phyloP scores from a whole-genome alignment of 768 basidiomycete genomes.

The Clitopilus passeckerianus region DNA sequence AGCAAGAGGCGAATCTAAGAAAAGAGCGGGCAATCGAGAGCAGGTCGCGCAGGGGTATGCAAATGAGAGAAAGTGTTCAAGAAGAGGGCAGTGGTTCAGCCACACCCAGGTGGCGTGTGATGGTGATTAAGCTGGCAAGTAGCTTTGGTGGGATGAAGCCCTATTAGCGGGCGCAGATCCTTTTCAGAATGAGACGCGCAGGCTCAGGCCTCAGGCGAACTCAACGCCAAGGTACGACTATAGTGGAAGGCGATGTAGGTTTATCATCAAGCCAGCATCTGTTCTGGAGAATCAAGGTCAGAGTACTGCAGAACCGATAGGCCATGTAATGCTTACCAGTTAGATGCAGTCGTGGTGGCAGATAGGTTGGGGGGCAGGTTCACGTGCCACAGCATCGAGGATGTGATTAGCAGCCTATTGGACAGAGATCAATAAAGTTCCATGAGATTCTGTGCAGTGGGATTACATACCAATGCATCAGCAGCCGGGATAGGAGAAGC shows the following conservation, averaged over 20 bases:
- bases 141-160: not conserved
- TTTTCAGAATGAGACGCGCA: not conserved
- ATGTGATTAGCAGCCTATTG: slow-evolving; percentile 1
- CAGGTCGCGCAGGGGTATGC: not conserved
- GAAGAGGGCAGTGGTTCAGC: not conserved
- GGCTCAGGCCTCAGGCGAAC: not conserved
- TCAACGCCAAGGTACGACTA: not conserved
- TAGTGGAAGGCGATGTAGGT: not conserved
- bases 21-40: not conserved
- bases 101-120: not conserved
- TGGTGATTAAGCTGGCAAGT: not conserved
- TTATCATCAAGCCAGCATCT: not conserved
- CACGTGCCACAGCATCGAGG: slow-evolving; percentile 11
- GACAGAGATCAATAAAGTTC: slow-evolving; percentile 7
- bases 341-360: not conserved
- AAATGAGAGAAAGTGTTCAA: not conserved
- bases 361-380: slow-evolving; percentile 10
- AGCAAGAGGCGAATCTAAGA: not conserved
- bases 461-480: not conserved
- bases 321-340: slow-evolving; percentile 6
- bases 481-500: not conserved
- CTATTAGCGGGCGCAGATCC: not conserved
- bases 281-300: not conserved
- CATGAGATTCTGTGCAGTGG: not conserved
- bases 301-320: slow-evolving; percentile 3